Percentiles rank a stretch among this genome's conserved stretches.
These are phyloP conservation scores for Pholiota conissans DNA, from an alignment of 768 basidiomycete species.

Conservation along the genomic window DNA sequence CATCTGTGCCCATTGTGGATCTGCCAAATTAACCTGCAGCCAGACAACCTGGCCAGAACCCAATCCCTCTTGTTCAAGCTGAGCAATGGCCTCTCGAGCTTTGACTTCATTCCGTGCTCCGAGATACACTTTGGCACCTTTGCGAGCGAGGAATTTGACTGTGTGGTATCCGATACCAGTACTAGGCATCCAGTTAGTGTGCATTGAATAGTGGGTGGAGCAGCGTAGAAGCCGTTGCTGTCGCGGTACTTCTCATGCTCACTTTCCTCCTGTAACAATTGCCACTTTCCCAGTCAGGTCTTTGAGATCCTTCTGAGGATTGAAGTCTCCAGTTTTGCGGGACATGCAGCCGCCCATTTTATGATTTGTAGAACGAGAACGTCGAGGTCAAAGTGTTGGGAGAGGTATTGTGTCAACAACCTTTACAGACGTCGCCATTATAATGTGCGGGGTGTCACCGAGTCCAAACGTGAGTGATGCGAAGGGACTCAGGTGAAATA, in stretches of 20 bases:
- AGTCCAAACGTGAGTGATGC: no score
- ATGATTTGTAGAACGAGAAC: neutral
- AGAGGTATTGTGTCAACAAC: no score
- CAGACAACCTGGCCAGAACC: conserved; percentile 38
- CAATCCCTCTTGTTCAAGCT: conserved; percentile 23
- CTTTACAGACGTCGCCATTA: no score
- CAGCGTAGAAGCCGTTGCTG: no score
- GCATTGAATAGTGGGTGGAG: neutral
- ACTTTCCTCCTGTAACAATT: conserved; percentile 26
- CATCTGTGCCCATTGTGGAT: conserved; percentile 37
- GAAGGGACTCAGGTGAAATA: neutral
- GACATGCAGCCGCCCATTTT: neutral
- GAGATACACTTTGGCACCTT: conserved; percentile 28
- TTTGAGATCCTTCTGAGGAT: conserved; percentile 32
- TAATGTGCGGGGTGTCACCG: no score
- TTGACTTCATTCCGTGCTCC: conserved; percentile 22
- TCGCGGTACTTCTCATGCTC: no score
- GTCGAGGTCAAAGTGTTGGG: no score
- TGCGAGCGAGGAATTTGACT: conserved; percentile 26
- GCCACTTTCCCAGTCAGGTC: conserved; percentile 45
- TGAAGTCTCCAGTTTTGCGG: conserved; percentile 22
- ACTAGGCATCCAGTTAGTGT: neutral
- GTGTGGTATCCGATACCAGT: conserved; percentile 44
- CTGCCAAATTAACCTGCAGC: conserved; percentile 46
- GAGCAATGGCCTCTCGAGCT: conserved; percentile 22